phyloP scores from a whole-genome alignment of 2,329 filamentous ascomycete species.

The Talaromyces sp. region DNA sequence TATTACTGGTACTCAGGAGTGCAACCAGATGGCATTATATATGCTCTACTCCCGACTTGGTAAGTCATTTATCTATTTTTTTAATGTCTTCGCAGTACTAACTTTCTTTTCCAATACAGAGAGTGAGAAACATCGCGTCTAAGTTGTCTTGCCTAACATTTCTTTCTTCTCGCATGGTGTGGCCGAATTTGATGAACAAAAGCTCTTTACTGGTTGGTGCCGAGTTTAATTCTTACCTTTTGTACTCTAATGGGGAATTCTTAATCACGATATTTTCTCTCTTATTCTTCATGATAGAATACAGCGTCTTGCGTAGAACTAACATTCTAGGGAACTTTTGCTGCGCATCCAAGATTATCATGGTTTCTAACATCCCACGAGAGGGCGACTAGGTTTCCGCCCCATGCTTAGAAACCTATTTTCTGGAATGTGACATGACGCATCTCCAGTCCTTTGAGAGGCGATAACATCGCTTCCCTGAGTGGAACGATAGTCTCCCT shows the following conservation, averaged over 20 bases:
- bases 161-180: neutral
- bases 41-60: constrained; percentile 98
- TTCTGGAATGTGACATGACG: constrained; percentile 38
- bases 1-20: constrained; percentile 95
- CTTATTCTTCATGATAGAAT: neutral
- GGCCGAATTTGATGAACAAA: constrained; percentile 6
- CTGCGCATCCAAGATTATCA: neutral
- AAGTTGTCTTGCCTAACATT: constrained; percentile 11
- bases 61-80: constrained; percentile 41
- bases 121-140: constrained; percentile 71
- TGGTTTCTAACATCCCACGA: neutral
- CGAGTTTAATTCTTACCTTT: constrained; percentile 26
- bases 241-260: constrained; percentile 1
- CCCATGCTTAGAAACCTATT: constrained; percentile 13
- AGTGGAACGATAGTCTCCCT: constrained; percentile 34
- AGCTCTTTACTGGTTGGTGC: constrained; percentile 16
- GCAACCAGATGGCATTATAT: constrained; percentile 99
- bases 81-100: constrained; percentile 9
- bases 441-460: constrained; percentile 38
- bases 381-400: too few species aligned
- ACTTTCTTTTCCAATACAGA: constrained; percentile 42
- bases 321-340: neutral
- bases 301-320: neutral
- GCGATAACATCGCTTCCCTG: constrained; percentile 32
- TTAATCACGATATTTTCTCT: neutral